phyloP scores from a whole-genome alignment of 495 filamentous ascomycete genomes.

The Penicillium roqueforti region DNA sequence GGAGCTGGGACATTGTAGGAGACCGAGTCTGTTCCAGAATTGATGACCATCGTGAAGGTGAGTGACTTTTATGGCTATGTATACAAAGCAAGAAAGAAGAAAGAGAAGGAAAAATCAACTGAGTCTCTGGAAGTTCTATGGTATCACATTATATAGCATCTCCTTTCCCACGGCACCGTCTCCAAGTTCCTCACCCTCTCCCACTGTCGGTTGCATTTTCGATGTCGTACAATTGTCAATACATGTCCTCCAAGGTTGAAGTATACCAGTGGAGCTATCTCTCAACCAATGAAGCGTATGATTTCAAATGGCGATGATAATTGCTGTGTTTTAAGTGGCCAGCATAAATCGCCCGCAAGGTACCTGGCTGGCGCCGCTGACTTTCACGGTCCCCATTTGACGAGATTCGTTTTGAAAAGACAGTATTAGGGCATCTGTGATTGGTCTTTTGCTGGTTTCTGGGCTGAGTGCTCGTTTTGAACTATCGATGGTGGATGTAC shows the following conservation, averaged over 20 bases:
- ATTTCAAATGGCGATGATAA: slow-evolving; percentile 19
- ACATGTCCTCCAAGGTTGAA: slow-evolving; percentile 14
- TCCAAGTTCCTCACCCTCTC: slow-evolving; percentile 28
- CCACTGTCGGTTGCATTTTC: slow-evolving; percentile 1
- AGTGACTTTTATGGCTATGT: background rate
- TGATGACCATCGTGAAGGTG: slow-evolving; percentile 27
- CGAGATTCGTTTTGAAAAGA: slow-evolving; percentile 3
- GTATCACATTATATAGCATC: slow-evolving; percentile 9
- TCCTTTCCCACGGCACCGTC: slow-evolving; percentile 11
- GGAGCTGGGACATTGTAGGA: slow-evolving; percentile 17
- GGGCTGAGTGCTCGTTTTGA: too few relatives aligned
- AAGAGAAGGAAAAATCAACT: background rate
- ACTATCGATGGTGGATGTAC: background rate
- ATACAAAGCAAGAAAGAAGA: background rate
- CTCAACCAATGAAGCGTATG: slow-evolving; percentile 8
- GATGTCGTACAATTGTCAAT: slow-evolving; percentile 7
- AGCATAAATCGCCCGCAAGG: slow-evolving; percentile 20
- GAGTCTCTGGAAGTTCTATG: background rate
- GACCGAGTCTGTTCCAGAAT: slow-evolving; percentile 27
- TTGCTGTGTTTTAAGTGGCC: slow-evolving; percentile 17
- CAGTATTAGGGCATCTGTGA: background rate
- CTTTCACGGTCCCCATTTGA: slow-evolving; percentile 28
- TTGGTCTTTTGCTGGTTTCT: slow-evolving; percentile 1
- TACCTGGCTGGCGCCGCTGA: slow-evolving; percentile 17
- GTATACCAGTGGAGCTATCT: slow-evolving; percentile 2